phyloP scores from a whole-genome alignment of 164 flowering plant species.

The Berberis vulgaris region DNA sequence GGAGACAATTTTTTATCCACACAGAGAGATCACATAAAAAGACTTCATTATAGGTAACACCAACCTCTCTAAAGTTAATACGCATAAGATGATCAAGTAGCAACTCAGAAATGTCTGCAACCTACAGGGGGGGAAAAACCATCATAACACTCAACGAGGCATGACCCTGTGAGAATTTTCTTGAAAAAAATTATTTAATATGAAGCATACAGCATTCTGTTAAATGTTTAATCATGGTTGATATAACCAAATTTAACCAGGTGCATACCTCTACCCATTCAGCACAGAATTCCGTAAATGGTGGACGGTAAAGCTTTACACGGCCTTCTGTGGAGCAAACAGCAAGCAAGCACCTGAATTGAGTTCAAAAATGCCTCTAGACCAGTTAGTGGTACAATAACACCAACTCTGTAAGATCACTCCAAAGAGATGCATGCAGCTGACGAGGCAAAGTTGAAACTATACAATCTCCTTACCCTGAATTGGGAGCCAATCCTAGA shows the following conservation, averaged over 20 bases:
- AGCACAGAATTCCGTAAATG: conserved; percentile 61
- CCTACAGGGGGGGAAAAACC: conserved; percentile 23
- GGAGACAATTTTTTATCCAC: too few relatives aligned
- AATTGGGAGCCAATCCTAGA: conserved; percentile 62
- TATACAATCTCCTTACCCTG: conserved; percentile 43
- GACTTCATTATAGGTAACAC: conserved; percentile 9
- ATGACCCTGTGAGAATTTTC: neutral
- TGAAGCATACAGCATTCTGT: too few relatives aligned
- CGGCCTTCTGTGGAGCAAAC: conserved; percentile 77
- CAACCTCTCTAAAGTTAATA: conserved; percentile 33
- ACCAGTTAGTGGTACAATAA: neutral
- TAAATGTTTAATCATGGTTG: too few relatives aligned
- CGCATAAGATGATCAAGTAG: conserved; percentile 39
- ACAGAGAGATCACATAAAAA: conserved; percentile 30
- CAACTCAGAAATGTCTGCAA: conserved; percentile 58
- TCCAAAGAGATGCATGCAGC: neutral
- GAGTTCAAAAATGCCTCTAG: conserved; percentile 13
- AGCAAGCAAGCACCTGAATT: conserved; percentile 80
- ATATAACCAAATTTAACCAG: neutral
- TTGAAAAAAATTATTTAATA: too few relatives aligned
- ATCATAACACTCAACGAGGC: neutral
- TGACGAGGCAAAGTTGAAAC: neutral
- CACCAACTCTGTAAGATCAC: neutral
- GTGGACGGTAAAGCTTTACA: conserved; percentile 75
- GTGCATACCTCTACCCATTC: conserved; percentile 86